phyloP scores from a whole-genome alignment of 1,284 basidiomycete genomes.

The Tilletia horrida region DNA sequence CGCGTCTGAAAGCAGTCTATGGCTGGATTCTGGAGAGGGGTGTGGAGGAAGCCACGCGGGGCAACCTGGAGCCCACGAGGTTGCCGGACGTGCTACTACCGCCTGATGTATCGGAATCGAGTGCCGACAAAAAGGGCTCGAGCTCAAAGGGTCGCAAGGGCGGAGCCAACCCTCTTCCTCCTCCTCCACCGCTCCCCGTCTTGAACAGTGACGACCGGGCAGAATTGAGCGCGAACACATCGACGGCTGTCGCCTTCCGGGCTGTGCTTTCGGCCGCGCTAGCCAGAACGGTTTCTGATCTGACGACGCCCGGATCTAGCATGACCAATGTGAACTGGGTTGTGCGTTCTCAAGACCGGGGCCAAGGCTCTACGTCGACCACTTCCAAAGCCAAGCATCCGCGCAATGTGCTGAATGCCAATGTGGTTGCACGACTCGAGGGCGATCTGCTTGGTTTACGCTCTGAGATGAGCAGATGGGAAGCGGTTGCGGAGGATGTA shows the following conservation, averaged over 20 bases:
- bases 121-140: not conserved
- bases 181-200: not conserved
- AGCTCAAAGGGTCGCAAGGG: not conserved
- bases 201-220: constrained; percentile 13
- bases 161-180: not conserved
- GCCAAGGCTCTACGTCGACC: not conserved
- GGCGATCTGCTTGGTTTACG: not conserved
- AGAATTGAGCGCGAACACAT: not conserved
- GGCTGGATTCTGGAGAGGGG: constrained; percentile 14
- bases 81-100: not conserved
- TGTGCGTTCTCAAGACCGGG: not conserved
- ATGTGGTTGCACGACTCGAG: not conserved
- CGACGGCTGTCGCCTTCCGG: not conserved
- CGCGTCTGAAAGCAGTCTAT: constrained; percentile 11
- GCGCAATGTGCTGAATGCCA: not conserved
- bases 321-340: constrained; percentile 7
- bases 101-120: not conserved
- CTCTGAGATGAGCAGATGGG: constrained; percentile 19
- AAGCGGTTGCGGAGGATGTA: constrained; percentile 14
- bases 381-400: not conserved
- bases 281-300: not conserved
- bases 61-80: not conserved
- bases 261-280: not conserved
- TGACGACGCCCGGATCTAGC: not conserved
- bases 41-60: constrained; percentile 3